phyloP scores from a whole-genome alignment of 2,329 filamentous ascomycete species.

The Scedosporium minutisporum region DNA sequence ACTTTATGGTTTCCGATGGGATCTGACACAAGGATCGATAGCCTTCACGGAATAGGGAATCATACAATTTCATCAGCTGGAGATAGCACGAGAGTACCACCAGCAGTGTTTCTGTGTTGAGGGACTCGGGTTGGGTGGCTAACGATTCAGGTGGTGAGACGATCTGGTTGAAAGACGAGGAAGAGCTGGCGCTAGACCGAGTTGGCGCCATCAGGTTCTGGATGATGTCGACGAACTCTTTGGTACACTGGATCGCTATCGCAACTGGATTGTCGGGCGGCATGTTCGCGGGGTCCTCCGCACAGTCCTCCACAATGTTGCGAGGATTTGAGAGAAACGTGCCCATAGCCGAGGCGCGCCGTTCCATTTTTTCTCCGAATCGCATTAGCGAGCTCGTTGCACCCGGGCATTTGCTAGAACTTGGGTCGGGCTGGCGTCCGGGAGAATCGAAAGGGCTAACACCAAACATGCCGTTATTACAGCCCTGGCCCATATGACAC shows the following conservation, averaged over 20 bases:
- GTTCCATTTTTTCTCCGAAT: conserved; percentile 12
- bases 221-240: conserved; percentile 11
- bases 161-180: neutral
- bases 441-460: neutral
- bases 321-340: conserved; percentile 9
- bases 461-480: neutral
- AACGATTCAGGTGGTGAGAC: neutral
- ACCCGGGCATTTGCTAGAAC: conserved; percentile 8
- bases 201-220: conserved; percentile 9
- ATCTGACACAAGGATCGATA: conserved; percentile 11
- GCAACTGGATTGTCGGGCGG: conserved; percentile 11
- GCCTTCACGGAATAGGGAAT: conserved; percentile 12
- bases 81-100: conserved; percentile 13
- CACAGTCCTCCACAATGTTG: conserved; percentile 10
- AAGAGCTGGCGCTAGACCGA: neutral
- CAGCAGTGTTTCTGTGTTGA: conserved; percentile 13
- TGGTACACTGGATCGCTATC: conserved; percentile 10
- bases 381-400: conserved; percentile 10
- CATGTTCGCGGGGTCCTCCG: conserved; percentile 7
- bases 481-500: conserved; percentile 8
- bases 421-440: neutral
- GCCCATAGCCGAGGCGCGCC: conserved; percentile 10
- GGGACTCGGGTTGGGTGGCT: conserved; percentile 6
- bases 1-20: conserved; percentile 10
- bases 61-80: conserved; percentile 13